Conservation (phyloP, 164 flowering plant species). For the Vitis rotundifolia region DNA sequence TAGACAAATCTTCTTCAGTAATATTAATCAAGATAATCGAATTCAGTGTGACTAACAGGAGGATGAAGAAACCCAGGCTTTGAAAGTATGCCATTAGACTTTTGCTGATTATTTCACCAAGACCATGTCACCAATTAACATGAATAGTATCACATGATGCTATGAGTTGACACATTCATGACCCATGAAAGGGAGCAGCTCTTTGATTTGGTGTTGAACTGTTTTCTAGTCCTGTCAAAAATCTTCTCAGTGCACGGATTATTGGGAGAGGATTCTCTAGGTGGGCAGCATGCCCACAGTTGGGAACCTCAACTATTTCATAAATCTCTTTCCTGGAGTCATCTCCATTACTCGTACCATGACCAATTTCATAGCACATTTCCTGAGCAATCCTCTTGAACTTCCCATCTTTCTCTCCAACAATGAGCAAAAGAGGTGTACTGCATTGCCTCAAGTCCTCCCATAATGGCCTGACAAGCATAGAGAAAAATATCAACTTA, state of each 20-base stretch:
- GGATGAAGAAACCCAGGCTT: too few species aligned
- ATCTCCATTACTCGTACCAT: conserved; percentile 9
- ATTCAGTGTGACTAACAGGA: too few species aligned
- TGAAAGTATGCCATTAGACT: too few species aligned
- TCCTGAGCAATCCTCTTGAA: conserved; percentile 61
- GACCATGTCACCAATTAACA: too few species aligned
- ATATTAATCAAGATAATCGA: too few species aligned
- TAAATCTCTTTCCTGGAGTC: conserved; percentile 8
- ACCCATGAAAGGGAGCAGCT: too few species aligned
- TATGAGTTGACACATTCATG: too few species aligned
- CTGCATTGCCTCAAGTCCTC: conserved; percentile 67
- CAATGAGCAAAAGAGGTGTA: conserved; percentile 56
- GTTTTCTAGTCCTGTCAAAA: conserved; percentile 24
- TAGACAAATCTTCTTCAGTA: too few species aligned
- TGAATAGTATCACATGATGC: too few species aligned
- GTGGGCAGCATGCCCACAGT: conserved; percentile 92
- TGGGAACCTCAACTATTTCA: conserved; percentile 55
- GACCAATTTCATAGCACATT: conserved; percentile 42
- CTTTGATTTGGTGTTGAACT: background rate
- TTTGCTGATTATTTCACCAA: too few species aligned
- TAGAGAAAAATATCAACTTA: background rate
- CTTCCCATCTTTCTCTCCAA: conserved; percentile 81
- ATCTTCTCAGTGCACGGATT: conserved; percentile 51
- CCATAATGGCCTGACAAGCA: conserved; percentile 70
- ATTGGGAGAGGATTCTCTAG: conserved; percentile 78